Conservation (phyloP, 192 early-diverging fungal genomes). For the Lobosporangium transversale region DNA sequence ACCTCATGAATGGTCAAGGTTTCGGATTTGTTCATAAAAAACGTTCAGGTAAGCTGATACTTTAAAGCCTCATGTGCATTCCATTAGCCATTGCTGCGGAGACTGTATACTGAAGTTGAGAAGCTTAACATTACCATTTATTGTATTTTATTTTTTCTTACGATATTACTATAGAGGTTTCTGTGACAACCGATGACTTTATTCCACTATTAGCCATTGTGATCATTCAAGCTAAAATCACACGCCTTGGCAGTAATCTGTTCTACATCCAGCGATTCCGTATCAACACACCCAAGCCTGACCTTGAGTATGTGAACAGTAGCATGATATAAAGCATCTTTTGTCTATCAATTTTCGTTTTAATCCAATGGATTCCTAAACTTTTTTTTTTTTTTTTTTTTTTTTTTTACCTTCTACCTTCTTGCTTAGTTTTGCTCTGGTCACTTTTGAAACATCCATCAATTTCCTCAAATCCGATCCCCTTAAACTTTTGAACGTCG, state of each 20-base stretch:
- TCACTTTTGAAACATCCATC: constrained; percentile 59
- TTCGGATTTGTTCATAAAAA: constrained; percentile 38
- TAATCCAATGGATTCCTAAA: no score
- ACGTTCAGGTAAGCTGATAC: constrained; percentile 31
- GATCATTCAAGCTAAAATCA: constrained; percentile 55
- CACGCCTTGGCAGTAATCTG: constrained; percentile 54
- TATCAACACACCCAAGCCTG: constrained; percentile 57
- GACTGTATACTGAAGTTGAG: background rate
- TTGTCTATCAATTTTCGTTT: background rate
- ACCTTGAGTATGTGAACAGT: constrained; percentile 46
- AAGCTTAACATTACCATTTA: background rate
- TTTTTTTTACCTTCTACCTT: background rate
- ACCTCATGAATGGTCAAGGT: constrained; percentile 39
- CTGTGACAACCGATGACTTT: constrained; percentile 65
- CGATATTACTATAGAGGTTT: constrained; percentile 36
- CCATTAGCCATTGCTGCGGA: no score
- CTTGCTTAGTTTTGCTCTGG: constrained; percentile 56
- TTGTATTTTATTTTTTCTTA: background rate
- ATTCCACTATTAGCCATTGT: constrained; percentile 65
- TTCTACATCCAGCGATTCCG: constrained; percentile 64
- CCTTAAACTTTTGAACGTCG: constrained; percentile 42
- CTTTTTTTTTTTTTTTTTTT: constrained; percentile 1
- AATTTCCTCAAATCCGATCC: constrained; percentile 64
- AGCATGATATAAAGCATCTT: background rate
- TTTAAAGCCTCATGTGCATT: background rate